Evolutionary conservation across 2,329 filamentous ascomycete species (phyloP).

Genomic region (Fusarium kyushuense): DNA sequence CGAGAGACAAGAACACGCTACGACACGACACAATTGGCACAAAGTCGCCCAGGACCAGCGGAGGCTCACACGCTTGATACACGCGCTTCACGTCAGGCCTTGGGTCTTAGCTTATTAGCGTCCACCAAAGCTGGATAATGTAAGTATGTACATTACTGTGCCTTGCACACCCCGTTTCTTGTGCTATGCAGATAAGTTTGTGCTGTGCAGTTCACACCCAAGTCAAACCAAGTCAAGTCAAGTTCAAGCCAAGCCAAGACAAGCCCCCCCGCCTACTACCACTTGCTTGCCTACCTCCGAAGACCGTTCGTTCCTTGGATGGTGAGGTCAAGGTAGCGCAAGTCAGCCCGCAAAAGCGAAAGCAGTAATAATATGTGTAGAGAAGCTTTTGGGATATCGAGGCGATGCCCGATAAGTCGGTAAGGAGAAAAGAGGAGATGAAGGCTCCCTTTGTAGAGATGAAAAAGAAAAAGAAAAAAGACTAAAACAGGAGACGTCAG

Average conservation of each 20-base stretch:
- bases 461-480: conserved; percentile 8
- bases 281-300: conserved; percentile 40
- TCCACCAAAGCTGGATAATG: not conserved
- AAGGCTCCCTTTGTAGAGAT: not conserved
- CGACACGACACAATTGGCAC: conserved; percentile 49
- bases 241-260: not conserved
- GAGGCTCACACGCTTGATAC: conserved; percentile 39
- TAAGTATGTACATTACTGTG: conserved; percentile 9
- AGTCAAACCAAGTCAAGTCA: not conserved
- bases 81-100: conserved; percentile 42
- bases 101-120: conserved; percentile 9
- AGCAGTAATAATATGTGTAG: not conserved
- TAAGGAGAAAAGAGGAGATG: conserved; percentile 1
- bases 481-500: not conserved
- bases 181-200: conserved; percentile 19
- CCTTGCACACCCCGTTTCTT: conserved; percentile 44
- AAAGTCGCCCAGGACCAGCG: conserved; percentile 35
- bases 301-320: conserved; percentile 43
- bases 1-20: conserved; percentile 48
- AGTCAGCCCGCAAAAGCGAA: conserved; percentile 21
- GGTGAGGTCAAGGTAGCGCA: conserved; percentile 37
- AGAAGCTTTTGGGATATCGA: not conserved
- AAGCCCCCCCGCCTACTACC: conserved; percentile 18
- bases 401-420: not conserved
- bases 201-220: conserved; percentile 39